Conservation (phyloP, 768 basidiomycete species). For the Tylopilus sp. region DNA sequence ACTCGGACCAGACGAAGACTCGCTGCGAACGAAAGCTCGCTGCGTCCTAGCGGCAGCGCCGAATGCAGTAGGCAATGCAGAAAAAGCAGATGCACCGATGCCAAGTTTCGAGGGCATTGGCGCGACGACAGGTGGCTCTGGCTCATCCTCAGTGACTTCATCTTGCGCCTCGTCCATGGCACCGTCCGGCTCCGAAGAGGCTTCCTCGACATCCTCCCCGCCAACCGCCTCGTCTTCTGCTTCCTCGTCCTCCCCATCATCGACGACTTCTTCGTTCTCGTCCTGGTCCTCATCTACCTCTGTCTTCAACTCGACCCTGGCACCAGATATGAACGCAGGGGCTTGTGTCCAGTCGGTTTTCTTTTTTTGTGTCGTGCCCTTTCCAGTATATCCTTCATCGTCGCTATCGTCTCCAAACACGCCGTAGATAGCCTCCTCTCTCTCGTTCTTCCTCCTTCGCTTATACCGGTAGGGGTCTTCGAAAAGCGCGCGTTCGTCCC, state of each 20-base stretch:
- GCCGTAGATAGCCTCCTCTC: conserved; percentile 76
- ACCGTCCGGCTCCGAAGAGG: conserved; percentile 34
- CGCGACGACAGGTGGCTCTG: conserved; percentile 30
- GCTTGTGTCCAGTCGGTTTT: conserved; percentile 71
- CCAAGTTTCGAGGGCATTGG: conserved; percentile 20
- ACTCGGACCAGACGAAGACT: conserved; percentile 37
- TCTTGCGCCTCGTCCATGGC: conserved; percentile 34
- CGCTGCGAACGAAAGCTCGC: conserved; percentile 55
- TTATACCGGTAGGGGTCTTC: conserved; percentile 74
- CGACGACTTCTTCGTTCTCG: conserved; percentile 31
- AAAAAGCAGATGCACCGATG: conserved; percentile 23
- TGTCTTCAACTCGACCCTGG: conserved; percentile 39
- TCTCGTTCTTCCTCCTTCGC: conserved; percentile 58
- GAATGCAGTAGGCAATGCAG: conserved; percentile 36
- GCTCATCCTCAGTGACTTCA: conserved; percentile 31
- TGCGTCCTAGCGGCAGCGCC: conserved; percentile 37
- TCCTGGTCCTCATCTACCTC: conserved; percentile 41
- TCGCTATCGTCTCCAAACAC: conserved; percentile 72
- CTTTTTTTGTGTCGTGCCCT: conserved; percentile 35
- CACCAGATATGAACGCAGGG: conserved; percentile 68
- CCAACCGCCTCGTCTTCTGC: conserved; percentile 26
- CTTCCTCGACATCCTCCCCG: conserved; percentile 35
- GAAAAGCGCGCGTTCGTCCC: conserved; percentile 74
- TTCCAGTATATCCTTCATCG: conserved; percentile 43
- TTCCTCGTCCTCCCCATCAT: conserved; percentile 36